Conservation (phyloP, 805 yeast species). For the Diddensiella caesifluorescens region DNA sequence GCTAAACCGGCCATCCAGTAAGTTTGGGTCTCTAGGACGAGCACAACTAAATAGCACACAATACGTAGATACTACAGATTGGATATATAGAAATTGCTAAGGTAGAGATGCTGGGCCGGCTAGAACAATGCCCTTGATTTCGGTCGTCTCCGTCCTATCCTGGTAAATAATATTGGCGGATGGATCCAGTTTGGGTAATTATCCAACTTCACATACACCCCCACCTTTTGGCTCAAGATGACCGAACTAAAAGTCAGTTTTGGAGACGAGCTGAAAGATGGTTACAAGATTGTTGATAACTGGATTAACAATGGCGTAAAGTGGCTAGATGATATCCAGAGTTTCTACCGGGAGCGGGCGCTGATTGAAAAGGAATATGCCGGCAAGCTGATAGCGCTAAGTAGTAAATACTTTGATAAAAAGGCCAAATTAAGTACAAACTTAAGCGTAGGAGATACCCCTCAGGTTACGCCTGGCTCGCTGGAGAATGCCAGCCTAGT, state of each 20-base stretch:
- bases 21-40: too few relatives aligned
- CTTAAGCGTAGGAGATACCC: constrained; percentile 85
- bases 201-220: too few relatives aligned
- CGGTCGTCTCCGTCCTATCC: too few relatives aligned
- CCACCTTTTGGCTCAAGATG: too few relatives aligned
- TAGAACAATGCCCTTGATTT: too few relatives aligned
- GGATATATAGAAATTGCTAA: too few relatives aligned
- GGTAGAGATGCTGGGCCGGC: too few relatives aligned
- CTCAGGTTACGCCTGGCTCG: constrained; percentile 91
- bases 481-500: constrained; percentile 81
- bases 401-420: constrained; percentile 65
- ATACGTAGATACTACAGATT: too few relatives aligned
- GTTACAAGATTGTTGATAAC: constrained; percentile 66
- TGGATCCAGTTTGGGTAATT: too few relatives aligned
- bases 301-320: constrained; percentile 72
- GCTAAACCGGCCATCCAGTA: too few relatives aligned
- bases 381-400: constrained; percentile 53
- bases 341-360: constrained; percentile 80
- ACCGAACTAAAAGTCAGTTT: constrained; percentile 23
- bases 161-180: too few relatives aligned
- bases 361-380: constrained; percentile 80
- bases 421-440: constrained; percentile 64
- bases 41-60: too few relatives aligned
- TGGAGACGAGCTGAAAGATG: constrained; percentile 49
- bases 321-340: constrained; percentile 75